These are phyloP conservation scores for Ichthyophthirius multifiliis DNA, from an alignment of 169 alveolate species.

Conservation along the genomic window DNA sequence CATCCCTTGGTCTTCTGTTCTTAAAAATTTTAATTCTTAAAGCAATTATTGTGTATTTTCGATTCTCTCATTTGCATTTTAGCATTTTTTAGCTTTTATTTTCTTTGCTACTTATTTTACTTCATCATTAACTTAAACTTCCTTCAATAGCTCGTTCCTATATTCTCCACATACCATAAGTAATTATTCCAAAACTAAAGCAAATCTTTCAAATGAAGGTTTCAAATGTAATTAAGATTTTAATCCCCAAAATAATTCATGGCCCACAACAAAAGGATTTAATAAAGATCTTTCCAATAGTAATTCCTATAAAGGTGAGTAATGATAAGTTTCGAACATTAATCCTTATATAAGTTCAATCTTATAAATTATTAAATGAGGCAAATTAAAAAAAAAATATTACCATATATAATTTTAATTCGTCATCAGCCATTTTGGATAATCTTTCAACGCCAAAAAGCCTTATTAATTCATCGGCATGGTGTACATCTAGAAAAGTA, in stretches of 20 bases:
- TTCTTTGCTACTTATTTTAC: conserved; percentile 54
- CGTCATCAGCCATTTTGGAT: conserved; percentile 4
- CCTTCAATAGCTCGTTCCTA: conserved; percentile 50
- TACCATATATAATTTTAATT: background rate
- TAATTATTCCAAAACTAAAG: conserved; percentile 71
- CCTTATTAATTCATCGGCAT: conserved; percentile 34
- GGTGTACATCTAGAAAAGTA: conserved; percentile 37
- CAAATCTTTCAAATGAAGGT: conserved; percentile 74
- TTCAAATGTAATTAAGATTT: conserved; percentile 69
- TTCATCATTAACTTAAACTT: conserved; percentile 46
- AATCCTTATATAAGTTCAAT: conserved; percentile 79
- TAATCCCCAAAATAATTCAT: conserved; percentile 82
- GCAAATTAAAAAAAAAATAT: conserved; percentile 16
- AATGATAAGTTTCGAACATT: conserved; percentile 79
- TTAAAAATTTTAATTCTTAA: background rate
- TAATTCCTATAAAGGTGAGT: conserved; percentile 69
- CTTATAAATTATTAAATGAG: conserved; percentile 49
- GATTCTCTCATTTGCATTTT: background rate
- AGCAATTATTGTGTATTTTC: conserved; percentile 11
- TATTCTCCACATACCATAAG: conserved; percentile 73
- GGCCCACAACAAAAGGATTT: conserved; percentile 83
- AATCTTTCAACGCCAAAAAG: conserved; percentile 18
- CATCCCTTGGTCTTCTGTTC: conserved; percentile 7
- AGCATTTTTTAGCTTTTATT: conserved; percentile 17
- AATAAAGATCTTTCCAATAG: conserved; percentile 72